Evolutionary conservation across 352 stramenopile genomes (phyloP), one percentile per base, ranked within the genome.

Genomic region (Thraustotheca clavata): DNA sequence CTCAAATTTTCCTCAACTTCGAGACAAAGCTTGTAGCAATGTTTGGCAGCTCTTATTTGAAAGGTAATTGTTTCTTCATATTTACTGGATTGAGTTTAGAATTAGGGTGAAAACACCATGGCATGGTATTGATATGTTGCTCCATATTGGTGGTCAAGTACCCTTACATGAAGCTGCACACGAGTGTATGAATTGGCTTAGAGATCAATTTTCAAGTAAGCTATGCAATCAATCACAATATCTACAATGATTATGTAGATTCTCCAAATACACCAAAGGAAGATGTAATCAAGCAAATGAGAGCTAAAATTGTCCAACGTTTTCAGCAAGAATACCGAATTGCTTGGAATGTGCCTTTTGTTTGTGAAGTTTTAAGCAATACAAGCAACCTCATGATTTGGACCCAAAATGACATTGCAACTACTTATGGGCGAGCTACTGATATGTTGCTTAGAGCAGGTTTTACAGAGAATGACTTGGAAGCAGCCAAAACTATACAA

Each of bases 111-210:
- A n/a, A n/a, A n/a, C n/a, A n/a, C 78, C 80, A 4, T 92, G 80
- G 80, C 83, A 77, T 40, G 77, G 80, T 8, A 70, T 92, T 14
- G 80, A 92, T 47, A 74, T 77, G n/a, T 68, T 90, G 16, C 49
- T 90, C 2, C 80, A 92, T 50, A 48, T 90, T 38, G 80, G 83
- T 16, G 83, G 83, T 3, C 83, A 92, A 71, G 80, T 89, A 0
- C 77, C 79, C 2, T 75, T 92, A 35, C 83, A 90, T 38, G 76
- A 89, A 67, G 77, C 79, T 32, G 75, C 76, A 2, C 50, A 81
- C 1, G 76, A 90, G 22, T 90, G 79, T 32, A 74, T 86, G 14
- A 62, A 80, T 11, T 92, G 79, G 80, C 62, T 76, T 29, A 48
- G 65, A 33, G 60, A 70, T n/a, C 68, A 89, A 32, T 41, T 43